Conservation (phyloP, 805 yeast genomes). For the Priceomyces medius region DNA sequence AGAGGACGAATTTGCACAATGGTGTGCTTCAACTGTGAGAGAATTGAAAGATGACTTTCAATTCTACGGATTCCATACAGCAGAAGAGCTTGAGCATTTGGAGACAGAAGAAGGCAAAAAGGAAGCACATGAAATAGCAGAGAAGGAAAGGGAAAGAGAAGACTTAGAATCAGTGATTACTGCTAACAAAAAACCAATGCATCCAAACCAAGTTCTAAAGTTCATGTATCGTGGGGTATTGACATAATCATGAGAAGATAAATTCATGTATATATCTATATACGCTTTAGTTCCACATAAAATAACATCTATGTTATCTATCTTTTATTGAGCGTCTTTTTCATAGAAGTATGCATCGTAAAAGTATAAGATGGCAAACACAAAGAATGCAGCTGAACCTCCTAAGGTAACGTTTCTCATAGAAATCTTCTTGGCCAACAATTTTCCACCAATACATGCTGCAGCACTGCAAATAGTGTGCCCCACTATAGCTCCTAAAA, state of each 20-base stretch:
- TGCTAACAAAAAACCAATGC: slow-evolving; percentile 26
- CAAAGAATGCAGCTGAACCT: slow-evolving; percentile 83
- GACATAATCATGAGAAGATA: slow-evolving; percentile 6
- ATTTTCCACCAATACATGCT: slow-evolving; percentile 93
- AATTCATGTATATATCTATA: not conserved
- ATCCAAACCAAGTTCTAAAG: slow-evolving; percentile 36
- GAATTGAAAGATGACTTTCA: slow-evolving; percentile 54
- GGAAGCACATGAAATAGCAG: slow-evolving; percentile 24
- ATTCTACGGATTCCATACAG: slow-evolving; percentile 61
- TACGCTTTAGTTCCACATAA: no score
- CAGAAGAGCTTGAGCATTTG: slow-evolving; percentile 40
- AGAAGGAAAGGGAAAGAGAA: slow-evolving; percentile 19
- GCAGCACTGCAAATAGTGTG: slow-evolving; percentile 84
- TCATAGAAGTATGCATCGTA: slow-evolving; percentile 52
- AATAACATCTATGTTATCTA: not conserved
- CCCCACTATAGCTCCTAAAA: slow-evolving; percentile 85
- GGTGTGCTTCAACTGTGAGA: slow-evolving; percentile 61
- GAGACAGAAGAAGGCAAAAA: slow-evolving; percentile 33
- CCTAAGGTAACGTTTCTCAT: slow-evolving; percentile 90
- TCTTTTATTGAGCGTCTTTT: not conserved
- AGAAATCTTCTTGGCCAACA: slow-evolving; percentile 83
- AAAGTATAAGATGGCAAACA: slow-evolving; percentile 79
- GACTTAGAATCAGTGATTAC: slow-evolving; percentile 26
- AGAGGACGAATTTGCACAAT: slow-evolving; percentile 68
- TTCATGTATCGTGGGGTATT: slow-evolving; percentile 40